Percentiles rank a stretch among this genome's conserved stretches.
These are phyloP conservation scores for Fusarium euwallaceae DNA, from an alignment of 2,329 filamentous ascomycete genomes.

Conservation along the genomic window DNA sequence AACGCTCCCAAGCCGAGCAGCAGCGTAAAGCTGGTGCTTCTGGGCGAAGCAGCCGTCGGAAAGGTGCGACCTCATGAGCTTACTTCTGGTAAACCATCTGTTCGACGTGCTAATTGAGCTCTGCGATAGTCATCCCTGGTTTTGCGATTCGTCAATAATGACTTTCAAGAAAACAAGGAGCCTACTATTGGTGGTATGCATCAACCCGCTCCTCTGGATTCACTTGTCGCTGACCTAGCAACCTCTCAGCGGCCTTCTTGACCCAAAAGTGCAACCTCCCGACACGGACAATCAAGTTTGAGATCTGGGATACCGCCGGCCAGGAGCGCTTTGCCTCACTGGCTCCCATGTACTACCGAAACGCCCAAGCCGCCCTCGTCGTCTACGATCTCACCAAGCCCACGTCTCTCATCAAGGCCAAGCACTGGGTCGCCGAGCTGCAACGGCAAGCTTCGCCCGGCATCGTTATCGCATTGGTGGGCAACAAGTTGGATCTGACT, in stretches of 20 bases:
- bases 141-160: conserved; percentile 98
- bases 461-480: conserved; percentile 96
- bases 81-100: background rate
- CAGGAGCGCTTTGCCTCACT: conserved; percentile 97
- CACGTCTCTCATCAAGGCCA: conserved; percentile 94
- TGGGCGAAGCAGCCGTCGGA: conserved; percentile 97
- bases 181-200: conserved; percentile 94
- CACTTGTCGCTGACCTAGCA: conserved; percentile 28
- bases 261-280: conserved; percentile 99
- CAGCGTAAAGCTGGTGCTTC: conserved; percentile 98
- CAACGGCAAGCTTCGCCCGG: conserved; percentile 96
- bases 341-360: conserved; percentile 99
- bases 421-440: conserved; percentile 98
- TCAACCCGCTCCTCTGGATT: conserved; percentile 12
- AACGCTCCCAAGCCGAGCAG: conserved; percentile 93
- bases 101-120: conserved; percentile 42
- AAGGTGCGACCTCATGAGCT: conserved; percentile 74
- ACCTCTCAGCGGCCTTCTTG: conserved; percentile 84
- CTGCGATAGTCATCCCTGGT: conserved; percentile 87
- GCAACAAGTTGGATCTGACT: conserved; percentile 95
- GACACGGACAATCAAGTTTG: conserved; percentile 90
- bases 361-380: conserved; percentile 96
- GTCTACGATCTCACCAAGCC: conserved; percentile 99
- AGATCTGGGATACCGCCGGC: conserved; percentile 98
- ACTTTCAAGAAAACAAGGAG: conserved; percentile 99